Conservation (phyloP, 345 rosid species). For the Punica granatum region DNA sequence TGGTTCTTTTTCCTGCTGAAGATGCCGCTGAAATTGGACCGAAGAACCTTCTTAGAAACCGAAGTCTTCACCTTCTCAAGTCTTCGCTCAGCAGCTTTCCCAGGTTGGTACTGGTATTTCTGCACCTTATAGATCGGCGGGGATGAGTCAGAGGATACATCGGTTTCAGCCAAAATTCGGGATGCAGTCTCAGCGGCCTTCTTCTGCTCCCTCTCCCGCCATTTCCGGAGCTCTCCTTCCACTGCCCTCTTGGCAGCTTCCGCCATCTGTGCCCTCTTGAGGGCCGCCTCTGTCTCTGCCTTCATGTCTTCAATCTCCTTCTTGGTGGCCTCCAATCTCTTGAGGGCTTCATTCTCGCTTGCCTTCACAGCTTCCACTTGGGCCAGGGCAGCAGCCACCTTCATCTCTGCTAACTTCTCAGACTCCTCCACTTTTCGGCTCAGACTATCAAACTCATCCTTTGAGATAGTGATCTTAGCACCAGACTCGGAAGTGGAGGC, state of each 20-base stretch:
- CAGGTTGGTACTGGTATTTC: constrained; percentile 40
- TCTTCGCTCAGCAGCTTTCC: constrained; percentile 29
- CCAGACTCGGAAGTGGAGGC: constrained; percentile 73
- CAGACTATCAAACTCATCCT: constrained; percentile 68
- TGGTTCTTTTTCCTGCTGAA: constrained; percentile 77
- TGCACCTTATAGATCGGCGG: constrained; percentile 49
- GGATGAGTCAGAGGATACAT: constrained; percentile 50
- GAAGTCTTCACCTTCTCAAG: constrained; percentile 54
- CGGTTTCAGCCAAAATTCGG: constrained; percentile 64
- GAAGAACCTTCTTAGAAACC: constrained; percentile 50
- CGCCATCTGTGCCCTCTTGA: constrained; percentile 90
- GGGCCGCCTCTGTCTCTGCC: constrained; percentile 52
- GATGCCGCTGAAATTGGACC: constrained; percentile 60
- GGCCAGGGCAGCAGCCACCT: constrained; percentile 92
- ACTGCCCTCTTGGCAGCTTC: constrained; percentile 91
- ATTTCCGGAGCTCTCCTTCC: constrained; percentile 84
- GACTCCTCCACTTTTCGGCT: constrained; percentile 74
- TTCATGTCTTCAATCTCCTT: constrained; percentile 77
- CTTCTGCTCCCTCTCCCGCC: constrained; percentile 89
- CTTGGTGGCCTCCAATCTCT: constrained; percentile 59
- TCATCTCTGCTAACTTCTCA: constrained; percentile 72
- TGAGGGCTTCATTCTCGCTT: constrained; percentile 75
- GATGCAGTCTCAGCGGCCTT: constrained; percentile 78
- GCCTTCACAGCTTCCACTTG: constrained; percentile 95
- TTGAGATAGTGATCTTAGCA: constrained; percentile 68